Base-by-base conservation (phyloP, 2,329 filamentous ascomycete genomes). In the Gyromitra esculenta region DNA sequence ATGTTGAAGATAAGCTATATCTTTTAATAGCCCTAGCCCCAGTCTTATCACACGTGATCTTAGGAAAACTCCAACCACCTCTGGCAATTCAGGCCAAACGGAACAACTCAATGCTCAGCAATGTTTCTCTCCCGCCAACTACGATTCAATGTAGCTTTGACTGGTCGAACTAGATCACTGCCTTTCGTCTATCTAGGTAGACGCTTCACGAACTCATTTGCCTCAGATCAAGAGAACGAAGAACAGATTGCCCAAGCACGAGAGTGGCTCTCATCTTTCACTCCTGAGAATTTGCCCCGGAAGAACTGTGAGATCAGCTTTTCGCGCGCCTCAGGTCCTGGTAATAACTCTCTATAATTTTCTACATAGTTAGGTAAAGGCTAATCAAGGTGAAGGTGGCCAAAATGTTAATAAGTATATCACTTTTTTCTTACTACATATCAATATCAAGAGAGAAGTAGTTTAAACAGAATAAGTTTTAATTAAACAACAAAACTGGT, bases 331-430 rank as follows among this genome's bases (percentile, higher is more conserved):
- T 79, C 79, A n/a, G 79, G 79, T 11, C 79, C 79, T 50, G 79
- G 77, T 79, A 63, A 9, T 18, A 1, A 13, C 18, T n/a, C 35
- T 7, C 9, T 25, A 35, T 18, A n/a, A n/a, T 15, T 41, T 18
- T 8, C 7, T n/a, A 6, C 13, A n/a, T 37, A 37, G 1, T n/a
- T 41, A 31, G 41, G 15, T 45, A 41, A 52, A 60, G 18, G 21
- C 64, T 77, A 18, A 78, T 77, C 57, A 7, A 50, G 57, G 35
- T 52, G 43, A 66, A 79, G 77, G 79, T 18, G 79, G 79, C 13
- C 79, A 80, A 67, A 79, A 80, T 35, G 79, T 79, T 37, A 80
- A 80, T 65, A 79, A 79, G 78, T 79, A 78, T 15, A 65, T 65
- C 41, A 13, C 35, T 15, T 45, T 31, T 39, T 39, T 59, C 21